phyloP scores from a whole-genome alignment of 2,329 filamentous ascomycete genomes.

The Ceratocystiopsis brevicomis region DNA sequence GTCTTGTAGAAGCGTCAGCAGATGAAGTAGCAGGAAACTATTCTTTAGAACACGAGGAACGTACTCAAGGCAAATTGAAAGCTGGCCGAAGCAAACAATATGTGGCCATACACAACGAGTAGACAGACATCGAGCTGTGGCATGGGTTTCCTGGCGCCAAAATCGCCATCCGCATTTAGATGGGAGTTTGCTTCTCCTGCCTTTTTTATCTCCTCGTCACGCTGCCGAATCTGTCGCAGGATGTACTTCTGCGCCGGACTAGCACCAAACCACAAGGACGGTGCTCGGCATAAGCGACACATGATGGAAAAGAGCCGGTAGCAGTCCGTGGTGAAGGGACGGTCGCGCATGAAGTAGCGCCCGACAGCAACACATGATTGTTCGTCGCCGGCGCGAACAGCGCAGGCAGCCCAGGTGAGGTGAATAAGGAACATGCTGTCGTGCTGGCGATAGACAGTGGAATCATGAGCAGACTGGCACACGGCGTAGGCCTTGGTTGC shows the following conservation, averaged over 20 bases:
- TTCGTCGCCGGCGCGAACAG: constrained; percentile 62
- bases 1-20: constrained; percentile 14
- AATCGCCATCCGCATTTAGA: no score
- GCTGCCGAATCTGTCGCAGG: constrained; percentile 73
- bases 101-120: constrained; percentile 77
- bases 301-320: constrained; percentile 68
- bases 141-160: no score
- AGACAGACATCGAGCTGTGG: constrained; percentile 53
- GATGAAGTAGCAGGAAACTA: no score
- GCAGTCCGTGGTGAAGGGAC: constrained; percentile 60
- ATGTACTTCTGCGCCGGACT: constrained; percentile 80
- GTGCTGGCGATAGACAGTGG: constrained; percentile 52
- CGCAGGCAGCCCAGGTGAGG: constrained; percentile 66
- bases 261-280: constrained; percentile 57
- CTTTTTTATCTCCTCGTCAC: constrained; percentile 40
- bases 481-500: constrained; percentile 59
- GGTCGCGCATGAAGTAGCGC: constrained; percentile 70
- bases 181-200: no score
- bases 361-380: constrained; percentile 53
- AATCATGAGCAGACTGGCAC: constrained; percentile 58
- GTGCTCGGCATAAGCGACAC: constrained; percentile 53
- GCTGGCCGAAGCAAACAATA: constrained; percentile 65
- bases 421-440: constrained; percentile 55
- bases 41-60: no score
- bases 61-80: constrained; percentile 58